Evolutionary conservation across 345 rosid genomes (phyloP), one percentile per base, ranked within the genome.

Genomic region (Syzygium jambos): DNA sequence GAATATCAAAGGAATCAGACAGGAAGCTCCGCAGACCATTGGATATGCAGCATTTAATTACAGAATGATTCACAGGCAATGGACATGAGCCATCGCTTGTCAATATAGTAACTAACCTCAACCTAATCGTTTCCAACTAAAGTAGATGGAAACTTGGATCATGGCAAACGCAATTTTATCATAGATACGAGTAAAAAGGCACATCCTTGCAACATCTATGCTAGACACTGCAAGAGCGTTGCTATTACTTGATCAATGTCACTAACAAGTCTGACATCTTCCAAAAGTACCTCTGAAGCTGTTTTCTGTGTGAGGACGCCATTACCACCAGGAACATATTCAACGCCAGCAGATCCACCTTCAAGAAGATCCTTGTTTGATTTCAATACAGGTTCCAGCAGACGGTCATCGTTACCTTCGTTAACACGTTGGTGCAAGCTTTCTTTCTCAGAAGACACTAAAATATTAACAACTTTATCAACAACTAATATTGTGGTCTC

Each of bases 381-480:
- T 34, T 59, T 65, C 2, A 65, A 43, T 51, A 52, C 38, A 84
- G 84, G 63, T 21, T 51, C 57, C 86, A 25, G 86, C 82, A 59
- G 59, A 51, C 11, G 86, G 27, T 52, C 86, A 82, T 84, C 57
- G 41, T 43, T 15, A 16, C 6, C 86, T 85, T 73, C 9, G 54
- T 52, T 53, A 68, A 27, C 78, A 30, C 41, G 3, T 22, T 61
- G 10, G 38, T 57, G 84, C 63, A 16, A 17, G 41, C 6, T 54
- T 27, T 38, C 46, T 29, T 38, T 54, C 85, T 84, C 73, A 41
- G 84, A 84, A 38, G 88, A 80, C 89, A 93, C 65, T 86, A 92
- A 65, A 68, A 17, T 30, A 68, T 68, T 89, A 27, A 90, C 89
- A 16, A 93, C 88, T 88, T 91, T 90, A 88, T 93, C 94, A 77